phyloP scores from a whole-genome alignment of 2,329 filamentous ascomycete species.

The Phialophora expanda region DNA sequence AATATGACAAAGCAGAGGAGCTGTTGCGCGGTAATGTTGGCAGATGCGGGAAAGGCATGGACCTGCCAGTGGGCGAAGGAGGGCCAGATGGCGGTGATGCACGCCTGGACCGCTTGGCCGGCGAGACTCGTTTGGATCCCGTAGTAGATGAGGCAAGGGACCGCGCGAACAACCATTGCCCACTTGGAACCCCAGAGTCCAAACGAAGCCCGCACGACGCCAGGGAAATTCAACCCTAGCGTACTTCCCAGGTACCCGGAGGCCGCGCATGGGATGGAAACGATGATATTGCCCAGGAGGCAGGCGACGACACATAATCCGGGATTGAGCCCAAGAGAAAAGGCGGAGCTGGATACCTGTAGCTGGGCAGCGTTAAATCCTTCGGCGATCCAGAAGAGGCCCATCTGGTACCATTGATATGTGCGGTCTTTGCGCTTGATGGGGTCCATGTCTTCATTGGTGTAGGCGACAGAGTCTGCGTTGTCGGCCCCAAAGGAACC shows the following conservation, averaged over 20 bases:
- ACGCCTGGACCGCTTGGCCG: constrained; percentile 41
- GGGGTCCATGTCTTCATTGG: constrained; percentile 28
- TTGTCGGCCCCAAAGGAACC: constrained; percentile 26
- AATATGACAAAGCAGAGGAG: constrained; percentile 65
- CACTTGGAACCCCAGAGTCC: constrained; percentile 21
- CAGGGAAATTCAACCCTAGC: constrained; percentile 20
- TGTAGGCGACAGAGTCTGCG: constrained; percentile 14
- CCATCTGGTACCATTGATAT: constrained; percentile 29
- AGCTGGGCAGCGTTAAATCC: constrained; percentile 26
- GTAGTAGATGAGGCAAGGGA: constrained; percentile 25
- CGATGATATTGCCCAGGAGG: constrained; percentile 25
- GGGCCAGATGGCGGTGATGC: constrained; percentile 51
- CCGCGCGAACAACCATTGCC: constrained; percentile 22
- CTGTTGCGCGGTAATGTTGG: constrained; percentile 62
- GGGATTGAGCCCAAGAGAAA: constrained; percentile 26
- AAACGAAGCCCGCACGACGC: constrained; percentile 21
- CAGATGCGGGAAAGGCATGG: constrained; percentile 58
- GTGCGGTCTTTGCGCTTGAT: constrained; percentile 26
- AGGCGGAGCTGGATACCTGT: constrained; percentile 25
- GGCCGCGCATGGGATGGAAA: constrained; percentile 26
- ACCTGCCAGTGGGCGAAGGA: constrained; percentile 53
- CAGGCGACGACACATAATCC: constrained; percentile 25
- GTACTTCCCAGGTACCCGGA: constrained; percentile 26
- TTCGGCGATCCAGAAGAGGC: constrained; percentile 28
- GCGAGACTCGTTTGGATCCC: constrained; percentile 24